phyloP scores from a whole-genome alignment of 176 grass and related monocot genomes.

The Triticum timopheevii region DNA sequence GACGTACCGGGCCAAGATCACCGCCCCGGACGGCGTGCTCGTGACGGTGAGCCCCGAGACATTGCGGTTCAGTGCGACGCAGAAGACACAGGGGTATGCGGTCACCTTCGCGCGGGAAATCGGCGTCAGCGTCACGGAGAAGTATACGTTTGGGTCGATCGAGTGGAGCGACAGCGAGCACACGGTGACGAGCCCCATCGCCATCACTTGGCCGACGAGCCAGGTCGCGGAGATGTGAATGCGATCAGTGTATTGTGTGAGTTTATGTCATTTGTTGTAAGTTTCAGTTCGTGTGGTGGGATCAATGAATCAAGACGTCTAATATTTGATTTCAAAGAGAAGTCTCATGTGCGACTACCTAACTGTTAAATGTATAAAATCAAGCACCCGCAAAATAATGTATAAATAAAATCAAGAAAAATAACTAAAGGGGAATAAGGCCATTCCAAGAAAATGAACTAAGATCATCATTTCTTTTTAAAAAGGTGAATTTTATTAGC shows the following conservation, averaged over 20 bases:
- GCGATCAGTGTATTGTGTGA: not conserved
- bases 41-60: slow-evolving; percentile 42
- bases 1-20: slow-evolving; percentile 31
- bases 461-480: too few relatives aligned
- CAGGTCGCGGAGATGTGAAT: not conserved
- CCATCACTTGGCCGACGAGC: not conserved
- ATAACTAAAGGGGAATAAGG: too few relatives aligned
- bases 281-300: not conserved
- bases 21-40: slow-evolving; percentile 36
- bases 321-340: too few relatives aligned
- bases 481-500: too few relatives aligned
- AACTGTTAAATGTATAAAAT: too few relatives aligned
- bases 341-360: too few relatives aligned
- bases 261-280: not conserved
- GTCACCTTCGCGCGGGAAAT: slow-evolving; percentile 11
- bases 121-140: not conserved
- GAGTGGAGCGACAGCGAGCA: slow-evolving; percentile 41
- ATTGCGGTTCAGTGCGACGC: slow-evolving; percentile 33
- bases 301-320: not conserved
- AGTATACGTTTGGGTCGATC: slow-evolving; percentile 34
- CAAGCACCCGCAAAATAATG: too few relatives aligned
- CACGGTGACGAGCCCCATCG: slow-evolving; percentile 29
- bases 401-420: too few relatives aligned
- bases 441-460: too few relatives aligned
- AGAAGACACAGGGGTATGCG: not conserved